Base-by-base conservation (phyloP, 495 filamentous ascomycete genomes). In the Neurospora sp. region DNA sequence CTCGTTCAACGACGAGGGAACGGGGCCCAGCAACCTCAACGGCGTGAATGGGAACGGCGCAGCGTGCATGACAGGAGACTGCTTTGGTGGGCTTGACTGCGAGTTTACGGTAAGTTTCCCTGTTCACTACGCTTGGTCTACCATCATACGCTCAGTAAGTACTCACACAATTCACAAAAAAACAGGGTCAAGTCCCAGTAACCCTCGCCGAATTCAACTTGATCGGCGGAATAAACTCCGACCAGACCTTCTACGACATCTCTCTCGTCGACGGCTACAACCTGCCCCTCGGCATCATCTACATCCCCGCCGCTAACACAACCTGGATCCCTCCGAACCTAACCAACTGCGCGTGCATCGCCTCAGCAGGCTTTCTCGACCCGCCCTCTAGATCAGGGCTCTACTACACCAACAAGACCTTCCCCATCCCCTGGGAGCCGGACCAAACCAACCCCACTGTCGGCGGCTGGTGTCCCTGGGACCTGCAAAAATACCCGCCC, bases 201-300 rank as follows among this genome's bases (percentile, higher is more conserved):
- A 92, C 90, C 4, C 84, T 95, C 7, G 91, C 90, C 20, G 92
- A 95, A 74, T 92, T 94, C 78, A 93, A 89, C 69, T 86, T 94
- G 45, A 83, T 85, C 44, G 87, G 86, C 38, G 87, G 87, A 53
- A 81, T 83, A n/a, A 79, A 81, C 40, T 83, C 84, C 71, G 83
- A 81, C 14, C 88, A 93, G 76, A 90, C 88, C 5, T 94, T 91
- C 79, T 94, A 94, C 80, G 93, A 95, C 80, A 91, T 95, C 73
- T 93, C 91, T 41, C 86, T 94, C 41, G 92, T 95, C 38, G 92
- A 95, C 78, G 92, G 93, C 48, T 94, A 94, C 85, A 94, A 94
- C 79, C 81, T 94, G 9, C 91, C 91, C 8, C 74, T 95, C 70
- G 90, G 84, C 38, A 89, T 95, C 72, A 82, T 90, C 70, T 90